A percentile compares a stretch with the other conserved stretches of the same genome.
These are phyloP conservation scores for Microbotryum violaceum DNA, from an alignment of 1,284 basidiomycete species.

Conservation along the genomic window DNA sequence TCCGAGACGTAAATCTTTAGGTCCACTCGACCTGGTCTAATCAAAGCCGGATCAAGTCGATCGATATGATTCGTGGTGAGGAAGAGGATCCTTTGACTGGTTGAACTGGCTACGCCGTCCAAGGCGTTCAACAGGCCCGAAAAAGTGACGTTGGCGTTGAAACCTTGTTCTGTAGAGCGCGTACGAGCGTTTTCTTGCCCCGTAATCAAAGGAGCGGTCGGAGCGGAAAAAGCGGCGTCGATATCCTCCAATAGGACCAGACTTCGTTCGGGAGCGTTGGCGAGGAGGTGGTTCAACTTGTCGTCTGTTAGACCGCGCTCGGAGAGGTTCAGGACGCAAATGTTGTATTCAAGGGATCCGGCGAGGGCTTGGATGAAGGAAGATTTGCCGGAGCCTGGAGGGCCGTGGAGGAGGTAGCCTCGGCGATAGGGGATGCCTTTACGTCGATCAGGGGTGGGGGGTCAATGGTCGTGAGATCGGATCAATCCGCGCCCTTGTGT, in stretches of 20 bases:
- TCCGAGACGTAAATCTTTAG: constrained; percentile 78
- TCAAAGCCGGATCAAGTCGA: constrained; percentile 77
- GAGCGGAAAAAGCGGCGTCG: constrained; percentile 90
- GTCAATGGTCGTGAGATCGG: background rate
- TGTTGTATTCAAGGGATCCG: constrained; percentile 85
- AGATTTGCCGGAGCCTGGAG: constrained; percentile 95
- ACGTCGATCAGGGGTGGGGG: background rate
- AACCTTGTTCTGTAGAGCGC: constrained; percentile 14
- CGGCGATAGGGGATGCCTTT: constrained; percentile 92
- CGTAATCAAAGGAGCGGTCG: background rate
- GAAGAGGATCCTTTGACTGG: constrained; percentile 88
- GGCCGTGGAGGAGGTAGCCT: constrained; percentile 90
- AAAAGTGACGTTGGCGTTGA: constrained; percentile 70
- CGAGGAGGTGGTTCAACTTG: constrained; percentile 87
- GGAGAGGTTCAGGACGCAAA: constrained; percentile 91
- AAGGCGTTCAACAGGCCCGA: constrained; percentile 95
- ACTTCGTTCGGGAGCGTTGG: constrained; percentile 85
- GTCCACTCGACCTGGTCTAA: constrained; percentile 91
- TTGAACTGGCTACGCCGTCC: constrained; percentile 93
- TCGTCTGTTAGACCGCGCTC: constrained; percentile 95
- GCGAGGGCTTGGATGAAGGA: constrained; percentile 97
- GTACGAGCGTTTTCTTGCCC: background rate
- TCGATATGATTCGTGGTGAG: constrained; percentile 97
- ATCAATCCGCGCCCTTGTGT: too few relatives aligned
- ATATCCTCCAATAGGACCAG: constrained; percentile 94